Evolutionary conservation across 345 rosid species (phyloP).

Genomic region (Geranium rotundifolium): DNA sequence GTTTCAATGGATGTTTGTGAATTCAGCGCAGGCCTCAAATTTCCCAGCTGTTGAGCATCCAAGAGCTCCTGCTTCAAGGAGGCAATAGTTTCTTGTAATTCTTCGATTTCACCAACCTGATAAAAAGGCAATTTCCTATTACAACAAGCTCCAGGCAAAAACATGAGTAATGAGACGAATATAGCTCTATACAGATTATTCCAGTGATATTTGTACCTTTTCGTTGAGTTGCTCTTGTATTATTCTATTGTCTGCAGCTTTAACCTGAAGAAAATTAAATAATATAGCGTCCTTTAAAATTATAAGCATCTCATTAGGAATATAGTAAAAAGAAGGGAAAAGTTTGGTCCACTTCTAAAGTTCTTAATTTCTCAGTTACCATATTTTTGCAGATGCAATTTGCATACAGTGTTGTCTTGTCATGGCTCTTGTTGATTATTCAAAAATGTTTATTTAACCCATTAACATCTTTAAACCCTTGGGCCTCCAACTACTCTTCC

Average conservation of each 20-base stretch:
- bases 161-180: neutral
- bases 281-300: neutral
- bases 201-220: slow-evolving; percentile 38
- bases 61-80: slow-evolving; percentile 64
- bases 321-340: no score
- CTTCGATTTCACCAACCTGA: slow-evolving; percentile 73
- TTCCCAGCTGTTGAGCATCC: slow-evolving; percentile 41
- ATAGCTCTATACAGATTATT: neutral
- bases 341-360: no score
- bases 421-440: no score
- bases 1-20: slow-evolving; percentile 30
- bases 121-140: neutral
- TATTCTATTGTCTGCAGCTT: slow-evolving; percentile 81
- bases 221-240: slow-evolving; percentile 79
- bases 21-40: slow-evolving; percentile 20
- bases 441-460: no score
- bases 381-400: no score
- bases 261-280: slow-evolving; percentile 39
- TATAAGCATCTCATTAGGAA: no score
- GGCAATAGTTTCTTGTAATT: slow-evolving; percentile 48
- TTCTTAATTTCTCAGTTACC: no score
- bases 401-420: no score
- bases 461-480: no score
- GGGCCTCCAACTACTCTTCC: neutral
- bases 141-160: neutral